Evolutionary conservation across 169 alveolate genomes (phyloP).

Genomic region (Plasmodium coatneyi): DNA sequence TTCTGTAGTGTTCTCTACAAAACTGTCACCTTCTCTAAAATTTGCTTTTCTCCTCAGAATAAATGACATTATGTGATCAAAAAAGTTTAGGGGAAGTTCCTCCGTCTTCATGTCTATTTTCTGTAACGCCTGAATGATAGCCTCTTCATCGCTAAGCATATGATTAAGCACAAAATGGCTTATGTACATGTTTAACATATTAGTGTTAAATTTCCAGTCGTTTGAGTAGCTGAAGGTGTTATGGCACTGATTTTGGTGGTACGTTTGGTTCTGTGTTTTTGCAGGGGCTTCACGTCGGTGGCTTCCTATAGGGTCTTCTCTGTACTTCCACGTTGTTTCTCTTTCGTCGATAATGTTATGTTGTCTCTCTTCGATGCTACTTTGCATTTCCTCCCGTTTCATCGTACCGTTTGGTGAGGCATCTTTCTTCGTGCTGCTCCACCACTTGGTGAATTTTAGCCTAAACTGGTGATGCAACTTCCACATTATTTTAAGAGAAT

Average conservation of each 20-base stretch:
- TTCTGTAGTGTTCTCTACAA: background rate
- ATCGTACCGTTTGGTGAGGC: background rate
- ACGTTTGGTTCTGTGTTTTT: background rate
- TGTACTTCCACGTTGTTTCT: background rate
- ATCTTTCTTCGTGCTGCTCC: background rate
- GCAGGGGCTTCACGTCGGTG: background rate
- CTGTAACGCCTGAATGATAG: background rate
- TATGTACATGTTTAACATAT: slow-evolving; percentile 37
- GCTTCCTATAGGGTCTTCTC: background rate
- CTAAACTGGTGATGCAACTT: slow-evolving; percentile 36
- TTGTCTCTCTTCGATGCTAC: background rate
- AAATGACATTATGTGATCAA: slow-evolving; percentile 13
- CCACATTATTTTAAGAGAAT: slow-evolving; percentile 51
- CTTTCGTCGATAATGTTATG: background rate
- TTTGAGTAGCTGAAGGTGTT: slow-evolving; percentile 41
- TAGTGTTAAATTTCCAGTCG: slow-evolving; percentile 40
- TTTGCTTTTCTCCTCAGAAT: slow-evolving; percentile 6
- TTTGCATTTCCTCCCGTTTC: background rate
- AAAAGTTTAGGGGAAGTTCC: background rate
- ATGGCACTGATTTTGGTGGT: background rate
- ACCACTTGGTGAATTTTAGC: slow-evolving; percentile 23
- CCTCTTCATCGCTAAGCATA: slow-evolving; percentile 13
- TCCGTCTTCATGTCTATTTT: slow-evolving; percentile 20
- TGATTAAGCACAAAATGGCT: slow-evolving; percentile 26
- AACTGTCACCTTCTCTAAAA: background rate